These are phyloP conservation scores for Globisporangium lucens DNA, from an alignment of 352 stramenopile species.

Conservation along the genomic window DNA sequence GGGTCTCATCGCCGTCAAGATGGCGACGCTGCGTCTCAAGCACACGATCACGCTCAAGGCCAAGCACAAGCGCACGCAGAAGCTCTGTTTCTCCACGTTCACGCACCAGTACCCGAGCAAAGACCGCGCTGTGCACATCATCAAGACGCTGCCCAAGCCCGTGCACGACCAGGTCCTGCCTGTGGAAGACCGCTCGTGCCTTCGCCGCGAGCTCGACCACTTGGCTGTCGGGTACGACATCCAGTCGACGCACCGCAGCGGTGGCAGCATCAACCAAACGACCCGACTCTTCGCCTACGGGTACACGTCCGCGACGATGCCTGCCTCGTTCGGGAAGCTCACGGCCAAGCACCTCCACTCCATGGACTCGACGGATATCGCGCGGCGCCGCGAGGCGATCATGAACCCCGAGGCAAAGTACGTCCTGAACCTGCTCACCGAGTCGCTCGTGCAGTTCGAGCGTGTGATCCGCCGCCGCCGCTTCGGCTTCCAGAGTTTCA, in stretches of 20 bases:
- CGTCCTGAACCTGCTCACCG: conserved; percentile 41
- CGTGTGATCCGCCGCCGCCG: conserved; percentile 54
- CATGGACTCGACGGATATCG: conserved; percentile 29
- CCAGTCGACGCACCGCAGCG: conserved; percentile 23
- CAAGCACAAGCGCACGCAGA: conserved; percentile 43
- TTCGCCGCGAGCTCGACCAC: conserved; percentile 47
- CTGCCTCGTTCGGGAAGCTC: conserved; percentile 30
- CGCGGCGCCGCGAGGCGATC: conserved; percentile 26
- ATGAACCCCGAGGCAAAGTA: conserved; percentile 49
- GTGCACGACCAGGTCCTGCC: conserved; percentile 54
- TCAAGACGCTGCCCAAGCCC: conserved; percentile 54
- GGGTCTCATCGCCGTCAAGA: conserved; percentile 33
- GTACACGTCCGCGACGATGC: conserved; percentile 39
- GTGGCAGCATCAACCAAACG: conserved; percentile 31
- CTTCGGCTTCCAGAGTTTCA: conserved; percentile 67
- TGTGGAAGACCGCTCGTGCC: conserved; percentile 32
- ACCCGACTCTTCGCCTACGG: conserved; percentile 46
- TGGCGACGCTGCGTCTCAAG: conserved; percentile 32
- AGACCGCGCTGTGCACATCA: conserved; percentile 47
- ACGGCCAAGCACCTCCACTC: conserved; percentile 18
- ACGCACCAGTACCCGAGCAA: conserved; percentile 43
- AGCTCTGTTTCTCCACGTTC: conserved; percentile 50
- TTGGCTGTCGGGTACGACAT: conserved; percentile 54
- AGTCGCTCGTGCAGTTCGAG: conserved; percentile 52
- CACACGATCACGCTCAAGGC: conserved; percentile 24